A percentile compares a stretch with the other conserved stretches of the same genome.
Conservation (phyloP, 129 eudicot species). For the Pseudognaphalium luteoalbum region DNA sequence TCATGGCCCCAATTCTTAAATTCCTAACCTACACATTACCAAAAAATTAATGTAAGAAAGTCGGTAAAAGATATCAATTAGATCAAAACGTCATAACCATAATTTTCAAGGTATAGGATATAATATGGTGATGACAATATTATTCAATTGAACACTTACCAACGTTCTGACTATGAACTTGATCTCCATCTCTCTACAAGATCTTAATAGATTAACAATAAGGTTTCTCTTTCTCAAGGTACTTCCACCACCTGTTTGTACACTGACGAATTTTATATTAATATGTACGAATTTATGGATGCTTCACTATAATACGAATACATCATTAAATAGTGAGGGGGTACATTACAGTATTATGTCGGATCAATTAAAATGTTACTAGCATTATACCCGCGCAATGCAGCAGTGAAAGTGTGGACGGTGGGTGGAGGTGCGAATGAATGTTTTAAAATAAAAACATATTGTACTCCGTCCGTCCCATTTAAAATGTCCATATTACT, state of each 20-base stretch:
- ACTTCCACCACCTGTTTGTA: constrained; percentile 89
- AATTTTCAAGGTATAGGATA: constrained; percentile 2
- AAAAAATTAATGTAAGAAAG: constrained; percentile 9
- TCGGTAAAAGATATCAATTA: constrained; percentile 13
- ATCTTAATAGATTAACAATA: constrained; percentile 80
- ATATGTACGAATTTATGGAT: too few relatives aligned
- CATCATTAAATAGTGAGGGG: too few relatives aligned
- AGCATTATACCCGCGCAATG: too few relatives aligned
- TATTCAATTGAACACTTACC: constrained; percentile 43
- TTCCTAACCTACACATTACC: constrained; percentile 70
- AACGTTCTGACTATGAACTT: constrained; percentile 92
- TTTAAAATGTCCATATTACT: too few relatives aligned
- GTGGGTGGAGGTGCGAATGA: too few relatives aligned
- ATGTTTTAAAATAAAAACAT: too few relatives aligned
- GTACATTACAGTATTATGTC: background rate
- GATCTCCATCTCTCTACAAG: constrained; percentile 96
- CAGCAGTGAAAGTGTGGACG: too few relatives aligned
- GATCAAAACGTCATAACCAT: background rate
- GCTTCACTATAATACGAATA: too few relatives aligned
- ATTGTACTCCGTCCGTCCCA: too few relatives aligned
- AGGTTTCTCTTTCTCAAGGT: constrained; percentile 66
- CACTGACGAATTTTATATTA: constrained; percentile 44
- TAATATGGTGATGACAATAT: constrained; percentile 1
- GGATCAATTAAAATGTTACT: background rate
- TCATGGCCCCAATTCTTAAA: constrained; percentile 97